These are phyloP conservation scores for Xylaria nigripes DNA, from an alignment of 495 filamentous ascomycete genomes.

Conservation along the genomic window DNA sequence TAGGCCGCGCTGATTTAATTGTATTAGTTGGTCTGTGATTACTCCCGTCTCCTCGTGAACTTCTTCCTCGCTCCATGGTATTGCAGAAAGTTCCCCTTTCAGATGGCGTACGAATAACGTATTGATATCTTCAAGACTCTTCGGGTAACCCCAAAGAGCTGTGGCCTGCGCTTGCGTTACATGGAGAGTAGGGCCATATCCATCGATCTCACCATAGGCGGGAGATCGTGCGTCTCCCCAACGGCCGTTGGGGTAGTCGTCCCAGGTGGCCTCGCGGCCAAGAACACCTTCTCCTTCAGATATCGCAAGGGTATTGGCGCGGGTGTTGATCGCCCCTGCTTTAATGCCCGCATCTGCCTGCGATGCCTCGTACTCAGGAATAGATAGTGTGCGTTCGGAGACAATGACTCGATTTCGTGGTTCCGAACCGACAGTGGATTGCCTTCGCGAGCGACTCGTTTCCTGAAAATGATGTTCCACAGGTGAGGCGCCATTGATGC, in stretches of 20 bases:
- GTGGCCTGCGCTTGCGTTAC: slow-evolving; percentile 69
- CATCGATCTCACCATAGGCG: slow-evolving; percentile 92
- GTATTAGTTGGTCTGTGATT: slow-evolving; percentile 65
- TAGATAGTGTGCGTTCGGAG: slow-evolving; percentile 42
- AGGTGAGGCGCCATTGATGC: slow-evolving; percentile 29
- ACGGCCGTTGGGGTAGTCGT: slow-evolving; percentile 95
- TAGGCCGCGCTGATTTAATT: slow-evolving; percentile 76
- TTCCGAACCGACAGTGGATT: slow-evolving; percentile 48
- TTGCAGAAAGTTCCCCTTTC: slow-evolving; percentile 59
- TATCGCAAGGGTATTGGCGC: slow-evolving; percentile 79
- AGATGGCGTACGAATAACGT: slow-evolving; percentile 73
- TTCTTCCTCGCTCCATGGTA: slow-evolving; percentile 92
- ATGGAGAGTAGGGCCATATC: slow-evolving; percentile 85
- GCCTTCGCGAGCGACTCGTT: slow-evolving; percentile 26
- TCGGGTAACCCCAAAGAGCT: slow-evolving; percentile 75
- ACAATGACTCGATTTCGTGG: slow-evolving; percentile 83
- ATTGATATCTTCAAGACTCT: slow-evolving; percentile 58
- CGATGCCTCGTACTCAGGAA: slow-evolving; percentile 58
- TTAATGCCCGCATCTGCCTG: slow-evolving; percentile 56
- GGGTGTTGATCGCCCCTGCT: slow-evolving; percentile 50
- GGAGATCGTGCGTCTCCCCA: slow-evolving; percentile 89
- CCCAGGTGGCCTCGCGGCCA: slow-evolving; percentile 94
- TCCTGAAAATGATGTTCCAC: slow-evolving; percentile 12
- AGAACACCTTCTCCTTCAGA: slow-evolving; percentile 87
- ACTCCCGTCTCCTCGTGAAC: slow-evolving; percentile 74